Evolutionary conservation across 345 rosid species (phyloP).

Genomic region (Eucalyptus brandiana): DNA sequence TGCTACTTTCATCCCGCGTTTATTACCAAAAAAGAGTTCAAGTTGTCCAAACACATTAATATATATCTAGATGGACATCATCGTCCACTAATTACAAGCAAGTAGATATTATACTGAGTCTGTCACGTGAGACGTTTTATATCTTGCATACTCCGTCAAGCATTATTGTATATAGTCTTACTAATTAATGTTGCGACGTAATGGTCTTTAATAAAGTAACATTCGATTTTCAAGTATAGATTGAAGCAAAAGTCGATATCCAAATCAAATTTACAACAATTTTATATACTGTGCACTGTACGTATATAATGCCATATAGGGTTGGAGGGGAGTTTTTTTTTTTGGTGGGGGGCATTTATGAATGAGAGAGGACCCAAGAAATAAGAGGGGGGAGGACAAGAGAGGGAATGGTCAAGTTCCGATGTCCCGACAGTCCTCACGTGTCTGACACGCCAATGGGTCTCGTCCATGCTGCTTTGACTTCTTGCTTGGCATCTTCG

Average conservation of each 20-base stretch:
- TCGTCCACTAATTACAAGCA: neutral
- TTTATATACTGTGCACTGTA: neutral
- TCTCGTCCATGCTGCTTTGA: neutral
- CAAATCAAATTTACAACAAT: neutral
- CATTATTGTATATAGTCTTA: neutral
- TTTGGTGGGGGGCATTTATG: neutral
- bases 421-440: conserved; percentile 22
- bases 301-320: neutral
- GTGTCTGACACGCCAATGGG: conserved; percentile 4
- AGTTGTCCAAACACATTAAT: neutral
- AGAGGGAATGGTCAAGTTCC: conserved; percentile 2
- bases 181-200: rapidly evolving
- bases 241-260: neutral
- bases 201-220: neutral
- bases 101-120: neutral
- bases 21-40: neutral
- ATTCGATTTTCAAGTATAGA: neutral
- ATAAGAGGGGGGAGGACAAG: neutral
- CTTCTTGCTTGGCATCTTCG: neutral
- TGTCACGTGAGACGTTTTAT: neutral
- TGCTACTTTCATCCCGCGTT: neutral
- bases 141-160: neutral
- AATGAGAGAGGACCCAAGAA: neutral
- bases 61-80: neutral
- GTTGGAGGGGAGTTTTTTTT: neutral